Percentiles rank a stretch among this genome's conserved stretches.
Evolutionary conservation across 805 yeast genomes (phyloP).

Genomic region (Blastobotrys terrestris): DNA sequence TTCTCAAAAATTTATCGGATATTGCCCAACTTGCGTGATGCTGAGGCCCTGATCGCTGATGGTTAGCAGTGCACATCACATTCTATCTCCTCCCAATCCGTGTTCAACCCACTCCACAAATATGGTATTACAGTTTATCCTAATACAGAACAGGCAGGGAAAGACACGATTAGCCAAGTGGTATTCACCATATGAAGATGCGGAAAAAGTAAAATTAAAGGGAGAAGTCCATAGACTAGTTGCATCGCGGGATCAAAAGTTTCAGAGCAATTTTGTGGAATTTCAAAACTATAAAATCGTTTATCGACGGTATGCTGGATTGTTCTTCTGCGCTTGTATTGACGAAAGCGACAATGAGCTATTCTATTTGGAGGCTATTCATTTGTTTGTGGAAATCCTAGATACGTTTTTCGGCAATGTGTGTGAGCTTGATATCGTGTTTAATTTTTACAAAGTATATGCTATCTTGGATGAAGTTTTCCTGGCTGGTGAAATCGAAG

Average conservation of each 20-base stretch:
- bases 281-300: slow-evolving; percentile 63
- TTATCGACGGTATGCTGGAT: slow-evolving; percentile 86
- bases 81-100: background rate
- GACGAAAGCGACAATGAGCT: slow-evolving; percentile 79
- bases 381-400: slow-evolving; percentile 79
- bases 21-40: too few relatives aligned
- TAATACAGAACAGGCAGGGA: slow-evolving; percentile 91
- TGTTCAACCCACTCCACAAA: background rate
- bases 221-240: slow-evolving; percentile 72
- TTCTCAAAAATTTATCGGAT: too few relatives aligned
- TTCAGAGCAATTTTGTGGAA: slow-evolving; percentile 77
- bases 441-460: slow-evolving; percentile 82
- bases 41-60: too few relatives aligned
- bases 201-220: slow-evolving; percentile 43
- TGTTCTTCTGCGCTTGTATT: slow-evolving; percentile 79
- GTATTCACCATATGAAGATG: slow-evolving; percentile 46
- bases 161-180: slow-evolving; percentile 80
- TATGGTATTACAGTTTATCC: slow-evolving; percentile 75
- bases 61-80: too few relatives aligned
- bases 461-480: slow-evolving; percentile 80
- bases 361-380: slow-evolving; percentile 75
- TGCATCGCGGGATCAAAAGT: slow-evolving; percentile 75
- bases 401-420: slow-evolving; percentile 85
- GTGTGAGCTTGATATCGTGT: slow-evolving; percentile 88
- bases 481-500: slow-evolving; percentile 86